Base-by-base conservation (phyloP, 805 yeast genomes). In the Candida ulmi region DNA sequence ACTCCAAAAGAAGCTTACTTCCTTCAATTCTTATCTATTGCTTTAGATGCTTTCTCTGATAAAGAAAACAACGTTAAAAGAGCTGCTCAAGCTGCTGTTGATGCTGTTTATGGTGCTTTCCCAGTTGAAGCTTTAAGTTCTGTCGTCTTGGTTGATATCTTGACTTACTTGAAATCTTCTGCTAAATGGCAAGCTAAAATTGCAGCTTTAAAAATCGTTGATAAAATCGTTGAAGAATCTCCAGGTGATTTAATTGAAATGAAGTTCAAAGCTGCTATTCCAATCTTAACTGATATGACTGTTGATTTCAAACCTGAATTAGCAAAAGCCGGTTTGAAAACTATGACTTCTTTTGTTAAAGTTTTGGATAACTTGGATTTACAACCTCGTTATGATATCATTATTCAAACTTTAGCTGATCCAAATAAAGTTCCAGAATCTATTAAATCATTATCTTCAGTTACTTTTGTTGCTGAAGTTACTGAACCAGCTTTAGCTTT, bases 271-370 rank as follows among this genome's bases (percentile, higher is more conserved):
- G 76, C 74, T 40, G 75, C 87, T 4, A 78, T 91, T 26, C 98
- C 99, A 29, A 74, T 84, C 9, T 72, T 91, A 54, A 87, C 95
- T 26, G 95, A 87, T 63, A 75, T 82, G 66, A 78, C 96, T 48
- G 91, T 95, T 41, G 99, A 91, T 61, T 88, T 93, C 75, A 91
- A 91, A 69, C 96, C 97, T 2, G 99, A 91, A 65, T 73, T 93
- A 41, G 88, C 96, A 21, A 80, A 83, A 52, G 87, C 78, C 42
- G 98, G 97, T 50, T 66, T 80, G 51, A 74, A 76, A 52, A 74
- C 87, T 13, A 70, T 88, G 61, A 72, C 74, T 33, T 72, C 72
- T 41, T 87, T 81, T 51, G 95, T 90, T 46, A 75, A 78, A 51
- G 83, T 87, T 35, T 72, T 93, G 52, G 99, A 93, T 64, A 93